Evolutionary conservation across 148 eudicot species (phyloP), one percentile per base, ranked within the genome.

Genomic region (Vaccinium vitisidaea): DNA sequence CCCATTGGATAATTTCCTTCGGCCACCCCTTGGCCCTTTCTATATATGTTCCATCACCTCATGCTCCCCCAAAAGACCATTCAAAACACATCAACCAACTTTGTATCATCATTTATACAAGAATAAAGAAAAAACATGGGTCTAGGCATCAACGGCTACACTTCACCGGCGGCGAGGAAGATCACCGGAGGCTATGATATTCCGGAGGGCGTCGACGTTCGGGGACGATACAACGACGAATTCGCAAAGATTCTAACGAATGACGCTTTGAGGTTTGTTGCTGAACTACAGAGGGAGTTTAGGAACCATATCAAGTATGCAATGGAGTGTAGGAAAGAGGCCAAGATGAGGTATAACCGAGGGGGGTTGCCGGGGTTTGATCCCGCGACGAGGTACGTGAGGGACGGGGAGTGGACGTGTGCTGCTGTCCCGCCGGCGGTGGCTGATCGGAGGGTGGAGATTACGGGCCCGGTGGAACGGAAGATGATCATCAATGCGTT

Each of bases 401-500:
- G 98, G 80, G 96, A 92, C 2, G 92, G 89, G n/a, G 92, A 92
- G 85, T 94, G 98, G 98, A 78, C 77, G 27, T 94, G 98, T 86
- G 92, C 91, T 0, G 25, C 89, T 0, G 90, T 91, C 8, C 98
- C 96, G 0, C 88, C 90, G 6, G 92, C 94, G 0, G 91, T 94
- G 48, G 92, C 93, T 32, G 98, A 94, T 83, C 87, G 98, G 85
- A 88, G 94, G 88, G 98, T 94, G 39, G 98, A 94, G 88, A 94
- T 94, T 55, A 94, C 98, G 6, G 96, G 98, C 0, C 98, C 98
- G n/a, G 92, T 88, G 52, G 96, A 94, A 90, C 87, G 98, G 88
- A 94, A 94, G 89, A 94, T 94, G 98, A 79, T 94, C 81, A 94
- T 94, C 76, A 94, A 94, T 89, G 98, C 98, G 54, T 94, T 94